Evolutionary conservation across 2,329 filamentous ascomycete genomes (phyloP).

Genomic region (Teratosphaeria zuluensis): DNA sequence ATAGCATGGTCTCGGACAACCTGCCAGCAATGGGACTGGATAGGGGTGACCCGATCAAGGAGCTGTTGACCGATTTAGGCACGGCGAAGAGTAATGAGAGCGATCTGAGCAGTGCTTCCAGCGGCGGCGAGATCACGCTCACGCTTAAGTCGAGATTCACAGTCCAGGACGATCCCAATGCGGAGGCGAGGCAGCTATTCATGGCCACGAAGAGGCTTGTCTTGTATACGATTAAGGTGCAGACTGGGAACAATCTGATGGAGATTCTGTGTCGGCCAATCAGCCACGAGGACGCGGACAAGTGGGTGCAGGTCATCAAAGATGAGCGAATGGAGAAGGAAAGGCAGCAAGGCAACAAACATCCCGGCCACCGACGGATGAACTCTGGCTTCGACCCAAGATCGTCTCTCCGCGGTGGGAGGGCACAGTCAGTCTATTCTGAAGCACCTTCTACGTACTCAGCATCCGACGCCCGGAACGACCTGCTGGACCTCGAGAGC

Average conservation of each 20-base stretch:
- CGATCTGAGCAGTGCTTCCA: conserved; percentile 41
- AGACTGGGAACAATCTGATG: conserved; percentile 83
- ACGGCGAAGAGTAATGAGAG: conserved; percentile 94
- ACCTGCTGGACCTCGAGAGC: conserved; percentile 73
- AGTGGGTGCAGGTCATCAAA: conserved; percentile 70
- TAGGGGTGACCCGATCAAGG: conserved; percentile 78
- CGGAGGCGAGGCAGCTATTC: conserved; percentile 82
- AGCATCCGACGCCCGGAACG: conserved; percentile 22
- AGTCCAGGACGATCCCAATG: conserved; percentile 64
- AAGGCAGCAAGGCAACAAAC: conserved; percentile 21
- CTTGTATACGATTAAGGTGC: conserved; percentile 93
- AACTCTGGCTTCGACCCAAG: conserved; percentile 23
- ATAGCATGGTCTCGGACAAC: conserved; percentile 75
- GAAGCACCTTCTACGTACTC: conserved; percentile 28
- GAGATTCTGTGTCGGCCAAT: conserved; percentile 92
- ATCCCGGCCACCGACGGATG: conserved; percentile 12
- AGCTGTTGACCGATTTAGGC: conserved; percentile 86
- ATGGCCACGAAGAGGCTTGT: conserved; percentile 98
- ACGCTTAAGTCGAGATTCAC: conserved; percentile 27
- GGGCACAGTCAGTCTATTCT: conserved; percentile 30
- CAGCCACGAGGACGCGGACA: conserved; percentile 73
- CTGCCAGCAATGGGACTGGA: conserved; percentile 66
- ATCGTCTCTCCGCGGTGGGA: conserved; percentile 19
- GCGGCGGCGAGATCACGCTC: conserved; percentile 25
- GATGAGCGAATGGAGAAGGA: conserved; percentile 57